Evolutionary conservation across 148 eudicot genomes (phyloP).

Genomic region (Camellia granthamiana): DNA sequence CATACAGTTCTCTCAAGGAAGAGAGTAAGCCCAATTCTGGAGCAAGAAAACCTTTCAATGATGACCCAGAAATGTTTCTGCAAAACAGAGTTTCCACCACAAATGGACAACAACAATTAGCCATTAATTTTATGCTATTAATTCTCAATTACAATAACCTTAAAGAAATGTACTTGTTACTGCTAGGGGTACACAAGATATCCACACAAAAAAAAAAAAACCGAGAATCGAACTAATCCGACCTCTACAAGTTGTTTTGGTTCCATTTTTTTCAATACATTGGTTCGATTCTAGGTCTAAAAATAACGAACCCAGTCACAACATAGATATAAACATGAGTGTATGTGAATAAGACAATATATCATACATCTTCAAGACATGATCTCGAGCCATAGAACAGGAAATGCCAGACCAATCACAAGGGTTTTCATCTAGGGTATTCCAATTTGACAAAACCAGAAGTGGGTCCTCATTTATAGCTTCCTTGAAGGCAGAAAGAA

Average conservation of each 20-base stretch:
- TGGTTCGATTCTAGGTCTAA: too few relatives aligned
- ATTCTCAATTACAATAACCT: background rate
- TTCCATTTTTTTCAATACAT: too few relatives aligned
- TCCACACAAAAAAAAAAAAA: too few relatives aligned
- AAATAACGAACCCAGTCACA: too few relatives aligned
- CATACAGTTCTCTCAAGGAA: slow-evolving; percentile 73
- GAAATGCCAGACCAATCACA: slow-evolving; percentile 79
- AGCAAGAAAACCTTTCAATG: slow-evolving; percentile 81
- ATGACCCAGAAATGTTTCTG: slow-evolving; percentile 84
- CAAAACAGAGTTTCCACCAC: slow-evolving; percentile 18
- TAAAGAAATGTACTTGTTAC: background rate
- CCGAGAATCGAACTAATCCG: too few relatives aligned
- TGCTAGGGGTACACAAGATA: too few relatives aligned
- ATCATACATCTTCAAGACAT: slow-evolving; percentile 74
- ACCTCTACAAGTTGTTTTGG: too few relatives aligned
- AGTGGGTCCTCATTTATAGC: slow-evolving; percentile 87
- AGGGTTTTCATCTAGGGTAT: slow-evolving; percentile 72
- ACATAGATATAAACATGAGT: slow-evolving; percentile 8
- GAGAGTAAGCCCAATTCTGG: slow-evolving; percentile 64
- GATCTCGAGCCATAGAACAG: slow-evolving; percentile 58
- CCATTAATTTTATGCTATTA: background rate
- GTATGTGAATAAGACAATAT: background rate
- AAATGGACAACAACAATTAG: background rate
- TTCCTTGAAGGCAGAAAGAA: slow-evolving; percentile 74
- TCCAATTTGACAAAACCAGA: slow-evolving; percentile 81